These are phyloP conservation scores for Camelina hispida DNA, from an alignment of 345 rosid genomes.

Conservation along the genomic window DNA sequence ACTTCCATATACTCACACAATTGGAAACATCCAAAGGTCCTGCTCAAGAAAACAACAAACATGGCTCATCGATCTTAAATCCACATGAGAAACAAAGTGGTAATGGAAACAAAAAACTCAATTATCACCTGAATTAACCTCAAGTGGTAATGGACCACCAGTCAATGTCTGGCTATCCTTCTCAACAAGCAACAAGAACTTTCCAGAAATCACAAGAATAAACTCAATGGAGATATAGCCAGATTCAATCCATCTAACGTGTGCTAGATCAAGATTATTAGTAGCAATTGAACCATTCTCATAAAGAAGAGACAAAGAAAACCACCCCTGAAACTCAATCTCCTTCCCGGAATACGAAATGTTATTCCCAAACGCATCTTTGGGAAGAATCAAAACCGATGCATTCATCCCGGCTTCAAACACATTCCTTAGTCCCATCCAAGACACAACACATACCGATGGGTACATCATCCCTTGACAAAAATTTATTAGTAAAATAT, in stretches of 20 bases:
- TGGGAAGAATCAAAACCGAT: constrained; percentile 63
- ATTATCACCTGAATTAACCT: constrained; percentile 76
- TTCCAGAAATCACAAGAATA: constrained; percentile 59
- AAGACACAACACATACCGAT: constrained; percentile 66
- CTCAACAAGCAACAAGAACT: constrained; percentile 56
- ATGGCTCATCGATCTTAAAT: neutral
- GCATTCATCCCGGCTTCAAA: constrained; percentile 70
- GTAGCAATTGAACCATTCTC: constrained; percentile 61
- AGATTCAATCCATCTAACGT: constrained; percentile 58
- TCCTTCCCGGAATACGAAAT: constrained; percentile 54
- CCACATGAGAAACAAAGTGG: neutral
- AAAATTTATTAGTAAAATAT: neutral
- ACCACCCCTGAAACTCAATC: constrained; percentile 46
- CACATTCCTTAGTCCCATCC: constrained; percentile 69
- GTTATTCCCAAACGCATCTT: constrained; percentile 90
- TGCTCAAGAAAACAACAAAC: no score
- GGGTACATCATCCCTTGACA: constrained; percentile 64
- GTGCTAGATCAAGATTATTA: constrained; percentile 46
- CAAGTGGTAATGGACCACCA: constrained; percentile 69
- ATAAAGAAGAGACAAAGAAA: constrained; percentile 49
- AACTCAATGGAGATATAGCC: constrained; percentile 65
- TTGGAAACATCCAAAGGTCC: no score
- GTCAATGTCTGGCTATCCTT: constrained; percentile 62
- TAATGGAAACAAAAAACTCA: neutral
- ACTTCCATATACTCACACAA: constrained; percentile 68